Percentiles rank a stretch among this genome's conserved stretches.
phyloP scores from a whole-genome alignment of 2,329 filamentous ascomycete species.

The Rhinocladiella mackenziei region DNA sequence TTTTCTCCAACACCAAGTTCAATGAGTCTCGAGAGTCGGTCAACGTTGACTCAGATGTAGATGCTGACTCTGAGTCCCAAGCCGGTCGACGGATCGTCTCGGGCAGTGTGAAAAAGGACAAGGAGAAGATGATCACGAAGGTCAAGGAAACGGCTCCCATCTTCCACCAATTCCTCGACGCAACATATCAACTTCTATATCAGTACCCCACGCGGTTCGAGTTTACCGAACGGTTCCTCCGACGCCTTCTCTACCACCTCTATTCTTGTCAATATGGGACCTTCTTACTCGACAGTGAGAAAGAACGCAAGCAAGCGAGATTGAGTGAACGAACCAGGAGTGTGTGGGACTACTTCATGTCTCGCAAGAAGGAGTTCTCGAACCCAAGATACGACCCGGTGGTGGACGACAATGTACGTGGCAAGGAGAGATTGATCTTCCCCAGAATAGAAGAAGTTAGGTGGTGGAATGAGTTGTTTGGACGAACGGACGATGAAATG shows the following conservation, averaged over 20 bases:
- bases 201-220: slow-evolving; percentile 89
- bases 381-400: slow-evolving; percentile 73
- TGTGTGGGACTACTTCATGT: slow-evolving; percentile 94
- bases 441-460: slow-evolving; percentile 72
- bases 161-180: slow-evolving; percentile 96
- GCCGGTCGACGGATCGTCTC: slow-evolving; percentile 37
- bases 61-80: slow-evolving; percentile 48
- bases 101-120: slow-evolving; percentile 31
- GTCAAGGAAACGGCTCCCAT: slow-evolving; percentile 92
- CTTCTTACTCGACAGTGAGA: slow-evolving; percentile 93
- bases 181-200: slow-evolving; percentile 81
- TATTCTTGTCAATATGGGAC: slow-evolving; percentile 97
- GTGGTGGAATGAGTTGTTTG: slow-evolving; percentile 92
- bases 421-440: slow-evolving; percentile 78
- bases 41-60: slow-evolving; percentile 55
- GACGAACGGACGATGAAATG: slow-evolving; percentile 86
- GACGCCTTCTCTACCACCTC: slow-evolving; percentile 84
- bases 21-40: slow-evolving; percentile 62
- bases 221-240: slow-evolving; percentile 90
- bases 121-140: slow-evolving; percentile 66
- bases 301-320: slow-evolving; percentile 69
- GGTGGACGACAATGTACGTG: slow-evolving; percentile 73
- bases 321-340: slow-evolving; percentile 71
- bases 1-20: slow-evolving; percentile 66
- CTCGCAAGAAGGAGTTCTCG: slow-evolving; percentile 72